These are phyloP conservation scores for Colletotrichum plurivorum DNA, from an alignment of 2,329 filamentous ascomycete genomes.

Conservation along the genomic window DNA sequence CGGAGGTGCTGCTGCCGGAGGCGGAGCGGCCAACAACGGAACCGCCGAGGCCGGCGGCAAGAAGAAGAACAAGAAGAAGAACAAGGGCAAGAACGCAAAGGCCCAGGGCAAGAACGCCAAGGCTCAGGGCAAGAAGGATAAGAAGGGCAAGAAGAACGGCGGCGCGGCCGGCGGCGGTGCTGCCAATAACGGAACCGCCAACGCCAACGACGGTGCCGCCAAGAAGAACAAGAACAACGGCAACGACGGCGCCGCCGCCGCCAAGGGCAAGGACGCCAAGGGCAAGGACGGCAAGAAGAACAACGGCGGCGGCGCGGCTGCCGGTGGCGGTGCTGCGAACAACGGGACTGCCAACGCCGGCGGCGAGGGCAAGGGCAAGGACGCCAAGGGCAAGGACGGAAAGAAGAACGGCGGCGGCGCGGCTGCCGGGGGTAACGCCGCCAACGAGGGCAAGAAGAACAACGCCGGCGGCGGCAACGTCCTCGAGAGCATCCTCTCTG, in stretches of 20 bases:
- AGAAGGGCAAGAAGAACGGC: slow-evolving; percentile 22
- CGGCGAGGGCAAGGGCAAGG: slow-evolving; percentile 6
- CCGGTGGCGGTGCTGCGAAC: slow-evolving; percentile 18
- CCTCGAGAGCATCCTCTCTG: slow-evolving; percentile 8
- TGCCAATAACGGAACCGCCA: slow-evolving; percentile 26
- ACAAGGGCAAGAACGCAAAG: not conserved
- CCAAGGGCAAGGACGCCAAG: slow-evolving; percentile 12
- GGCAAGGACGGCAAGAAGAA: slow-evolving; percentile 17
- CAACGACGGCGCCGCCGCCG: not conserved
- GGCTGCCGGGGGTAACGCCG: not conserved
- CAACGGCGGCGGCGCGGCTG: not conserved
- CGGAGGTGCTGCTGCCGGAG: not conserved
- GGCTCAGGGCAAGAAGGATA: not conserved
- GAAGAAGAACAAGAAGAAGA: slow-evolving; percentile 14
- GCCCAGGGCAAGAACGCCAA: too few relatives aligned
- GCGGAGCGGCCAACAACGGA: not conserved
- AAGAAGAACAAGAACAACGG: slow-evolving; percentile 12
- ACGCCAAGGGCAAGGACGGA: not conserved
- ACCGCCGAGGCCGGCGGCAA: slow-evolving; percentile 2
- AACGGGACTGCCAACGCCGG: slow-evolving; percentile 34
- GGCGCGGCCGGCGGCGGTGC: not conserved
- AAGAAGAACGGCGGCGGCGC: not conserved
- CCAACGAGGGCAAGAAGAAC: not conserved
- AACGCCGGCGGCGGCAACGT: not conserved
- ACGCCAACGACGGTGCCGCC: slow-evolving; percentile 3